Evolutionary conservation across 2,329 filamentous ascomycete genomes (phyloP), one percentile per base, ranked within the genome.

Genomic region (Raffaelea deltoideospora): DNA sequence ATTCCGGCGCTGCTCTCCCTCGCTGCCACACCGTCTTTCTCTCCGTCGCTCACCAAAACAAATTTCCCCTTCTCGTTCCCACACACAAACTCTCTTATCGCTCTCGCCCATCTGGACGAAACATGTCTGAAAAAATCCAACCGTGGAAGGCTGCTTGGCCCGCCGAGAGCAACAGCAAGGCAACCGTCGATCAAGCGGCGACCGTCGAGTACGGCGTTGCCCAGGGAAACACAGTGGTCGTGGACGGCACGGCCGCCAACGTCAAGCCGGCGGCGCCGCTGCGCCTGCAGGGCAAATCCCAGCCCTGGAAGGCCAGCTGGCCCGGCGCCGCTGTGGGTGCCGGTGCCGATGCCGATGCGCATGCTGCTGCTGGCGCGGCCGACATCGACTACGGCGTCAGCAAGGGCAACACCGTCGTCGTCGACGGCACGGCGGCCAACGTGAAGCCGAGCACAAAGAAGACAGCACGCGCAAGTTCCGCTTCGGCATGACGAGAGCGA

Each of bases 91-190:
- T n/a, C n/a, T n/a, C n/a, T n/a, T n/a, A n/a, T n/a, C n/a, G n/a
- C 21, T 21, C 17, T 14, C 17, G 4, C 21, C 31, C 18, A 4
- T 21, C 15, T 22, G 18, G 6, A 21, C 20, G 6, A 10, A 21
- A n/a, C 32, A 43, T 41, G 41, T 24, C 35, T 18, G 38, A 30
- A 31, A 43, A 43, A 20, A 20, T n/a, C 18, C 41, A 43, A 26
- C 41, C 41, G 10, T 43, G 41, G 41, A 43, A 41, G 23, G 39
- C 39, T n/a, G 41, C 37, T 10, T 41, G 41, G 41, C 34, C 39
- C 13, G 26, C 24, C 11, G 17, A 33, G 23, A 30, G 3, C n/a
- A 22, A 2, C 10, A 15, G 17, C 19, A 34, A 22, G 17, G 22
- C n/a, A 18, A 4, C 28, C 15, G n/a, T 22, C 2, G 18, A 22